phyloP scores from a whole-genome alignment of 2,329 filamentous ascomycete genomes.

The Ophiosphaerella korrae region DNA sequence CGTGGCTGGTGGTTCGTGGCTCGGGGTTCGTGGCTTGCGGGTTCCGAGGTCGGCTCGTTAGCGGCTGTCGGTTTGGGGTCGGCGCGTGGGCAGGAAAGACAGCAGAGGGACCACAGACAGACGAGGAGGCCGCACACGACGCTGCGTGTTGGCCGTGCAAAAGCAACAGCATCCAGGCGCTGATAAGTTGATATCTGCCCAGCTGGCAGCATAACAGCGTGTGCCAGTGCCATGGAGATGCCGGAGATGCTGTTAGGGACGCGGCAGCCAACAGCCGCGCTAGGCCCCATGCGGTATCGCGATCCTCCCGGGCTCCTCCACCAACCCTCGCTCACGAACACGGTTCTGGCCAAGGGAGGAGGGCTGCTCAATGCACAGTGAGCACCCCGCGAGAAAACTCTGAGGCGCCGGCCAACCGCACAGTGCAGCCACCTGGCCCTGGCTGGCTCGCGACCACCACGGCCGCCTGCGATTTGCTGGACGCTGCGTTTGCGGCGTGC shows the following conservation, averaged over 20 bases:
- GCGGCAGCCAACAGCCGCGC: conserved; percentile 25
- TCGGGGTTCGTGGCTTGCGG: conserved; percentile 13
- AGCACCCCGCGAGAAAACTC: conserved; percentile 36
- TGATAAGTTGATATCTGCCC: too few relatives aligned
- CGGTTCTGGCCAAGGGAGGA: neutral
- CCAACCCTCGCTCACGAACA: conserved; percentile 1
- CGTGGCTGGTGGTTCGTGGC: conserved; percentile 18
- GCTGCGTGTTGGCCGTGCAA: too few relatives aligned
- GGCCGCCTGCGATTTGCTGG: conserved; percentile 30
- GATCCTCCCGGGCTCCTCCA: conserved; percentile 18
- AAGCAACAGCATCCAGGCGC: too few relatives aligned
- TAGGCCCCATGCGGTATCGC: conserved; percentile 12
- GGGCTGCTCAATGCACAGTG: conserved; percentile 5
- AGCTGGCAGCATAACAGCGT: too few relatives aligned
- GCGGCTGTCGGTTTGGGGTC: neutral
- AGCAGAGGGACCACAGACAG: neutral
- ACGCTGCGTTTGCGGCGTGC: conserved; percentile 1
- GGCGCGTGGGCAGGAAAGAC: neutral
- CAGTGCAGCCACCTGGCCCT: conserved; percentile 21
- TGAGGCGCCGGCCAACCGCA: conserved; percentile 21
- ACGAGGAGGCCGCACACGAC: neutral
- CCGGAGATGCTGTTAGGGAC: conserved; percentile 37
- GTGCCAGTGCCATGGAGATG: conserved; percentile 28
- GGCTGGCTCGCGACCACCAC: conserved; percentile 20
- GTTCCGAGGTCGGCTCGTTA: conserved; percentile 19